Evolutionary conservation across 306 rosid species (phyloP), one percentile per base, ranked within the genome.

Genomic region (Coriaria nepalensis): DNA sequence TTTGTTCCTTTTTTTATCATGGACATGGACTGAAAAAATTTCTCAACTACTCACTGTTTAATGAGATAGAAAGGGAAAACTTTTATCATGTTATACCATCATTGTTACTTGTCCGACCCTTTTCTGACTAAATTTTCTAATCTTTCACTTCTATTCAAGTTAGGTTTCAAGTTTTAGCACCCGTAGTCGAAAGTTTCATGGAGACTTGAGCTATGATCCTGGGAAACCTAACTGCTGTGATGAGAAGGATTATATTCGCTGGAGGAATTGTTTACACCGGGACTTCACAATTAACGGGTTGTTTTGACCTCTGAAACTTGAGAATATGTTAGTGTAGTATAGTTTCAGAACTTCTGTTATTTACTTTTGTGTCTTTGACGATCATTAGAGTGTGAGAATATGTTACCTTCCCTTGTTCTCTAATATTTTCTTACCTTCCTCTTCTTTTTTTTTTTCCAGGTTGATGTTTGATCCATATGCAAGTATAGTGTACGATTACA

Each of bases 201-300:
- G 47, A 37, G 60, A 55, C 50, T 13, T 58, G 2, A 33, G 44
- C 52, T 50, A 51, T 68, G 65, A 66, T 47, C 14, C 50, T 44
- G 60, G 65, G 47, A 68, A 70, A 55, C 73, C 85, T 33, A 10
- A 20, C 40, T 71, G 53, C 59, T 76, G 66, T 61, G 86, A 83
- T 6, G 78, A 78, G 59, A 65, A 68, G 61, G 96, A 88, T 62
- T 74, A 63, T 63, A 69, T 79, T 56, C 93, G 86, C 40, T 83
- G 93, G 94, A 80, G 65, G 67, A 78, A 88, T 68, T 88, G 95
- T 60, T 54, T 74, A 70, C 78, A 59, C 20, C 76, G 93, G 41
- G 96, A 88, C 75, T 88, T 88, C 47, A 88, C 96, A 10, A 81
- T 88, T 66, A 88, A 83, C 5, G 93, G 96, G 95, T 88, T 61